Conservation (phyloP, 2,329 filamentous ascomycete genomes). For the Talaromyces marneffei region DNA sequence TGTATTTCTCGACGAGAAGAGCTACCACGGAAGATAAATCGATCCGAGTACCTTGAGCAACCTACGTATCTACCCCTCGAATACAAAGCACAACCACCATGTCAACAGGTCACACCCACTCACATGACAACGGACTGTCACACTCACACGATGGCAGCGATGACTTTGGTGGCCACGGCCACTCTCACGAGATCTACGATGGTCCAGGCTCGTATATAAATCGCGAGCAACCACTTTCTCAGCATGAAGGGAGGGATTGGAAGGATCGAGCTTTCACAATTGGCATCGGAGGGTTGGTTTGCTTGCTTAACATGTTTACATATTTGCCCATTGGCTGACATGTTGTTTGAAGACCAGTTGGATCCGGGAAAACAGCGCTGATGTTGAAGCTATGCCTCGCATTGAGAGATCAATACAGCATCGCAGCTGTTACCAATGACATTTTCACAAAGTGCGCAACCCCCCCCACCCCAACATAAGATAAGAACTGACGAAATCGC, state of each 20-base stretch:
- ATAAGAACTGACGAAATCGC: not conserved
- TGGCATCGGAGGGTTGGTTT: conserved; percentile 85
- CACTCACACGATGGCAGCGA: conserved; percentile 34
- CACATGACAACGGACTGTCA: conserved; percentile 31
- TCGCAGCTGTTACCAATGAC: conserved; percentile 96
- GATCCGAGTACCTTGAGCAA: not conserved
- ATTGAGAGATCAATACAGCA: conserved; percentile 72
- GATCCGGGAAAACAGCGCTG: conserved; percentile 92
- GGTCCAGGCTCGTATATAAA: conserved; percentile 85
- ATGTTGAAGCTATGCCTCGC: conserved; percentile 90
- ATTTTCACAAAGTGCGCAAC: conserved; percentile 82
- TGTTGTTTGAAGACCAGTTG: conserved; percentile 62
- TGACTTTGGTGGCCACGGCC: conserved; percentile 65
- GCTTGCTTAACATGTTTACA: not conserved
- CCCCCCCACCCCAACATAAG: not conserved
- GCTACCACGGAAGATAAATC: not conserved
- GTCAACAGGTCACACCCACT: conserved; percentile 15
- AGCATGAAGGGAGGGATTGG: conserved; percentile 69
- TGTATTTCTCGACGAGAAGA: not conserved
- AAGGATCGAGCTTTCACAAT: conserved; percentile 85
- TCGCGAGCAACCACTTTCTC: conserved; percentile 88
- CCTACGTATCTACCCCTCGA: not conserved
- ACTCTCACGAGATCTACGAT: conserved; percentile 91
- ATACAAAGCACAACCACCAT: not conserved
- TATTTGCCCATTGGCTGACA: not conserved